Conservation (phyloP, 345 rosid species). For the Carallia brachiata region DNA sequence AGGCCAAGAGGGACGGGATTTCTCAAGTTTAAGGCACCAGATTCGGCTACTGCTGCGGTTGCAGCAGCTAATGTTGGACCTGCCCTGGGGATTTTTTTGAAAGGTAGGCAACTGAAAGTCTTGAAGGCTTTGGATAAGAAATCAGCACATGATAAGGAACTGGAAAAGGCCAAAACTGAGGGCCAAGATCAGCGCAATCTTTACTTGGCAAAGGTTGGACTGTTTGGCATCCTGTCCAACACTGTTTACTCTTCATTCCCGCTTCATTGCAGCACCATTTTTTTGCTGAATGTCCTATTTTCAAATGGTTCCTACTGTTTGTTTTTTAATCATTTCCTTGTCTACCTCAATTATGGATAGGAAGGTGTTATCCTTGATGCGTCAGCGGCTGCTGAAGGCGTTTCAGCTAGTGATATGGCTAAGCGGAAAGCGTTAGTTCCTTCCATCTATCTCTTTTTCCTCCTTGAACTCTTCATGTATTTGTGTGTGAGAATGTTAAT, state of each 20-base stretch:
- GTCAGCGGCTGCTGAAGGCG: constrained; percentile 84
- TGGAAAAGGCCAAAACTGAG: constrained; percentile 68
- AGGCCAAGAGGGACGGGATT: constrained; percentile 90
- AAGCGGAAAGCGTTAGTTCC: constrained; percentile 54
- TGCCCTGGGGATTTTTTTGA: constrained; percentile 70
- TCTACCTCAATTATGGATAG: constrained; percentile 35
- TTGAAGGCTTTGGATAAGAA: constrained; percentile 82
- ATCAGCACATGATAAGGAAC: constrained; percentile 66
- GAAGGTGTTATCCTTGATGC: constrained; percentile 89
- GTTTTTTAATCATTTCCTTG: background rate
- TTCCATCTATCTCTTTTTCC: background rate
- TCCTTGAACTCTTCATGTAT: background rate
- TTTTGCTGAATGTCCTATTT: background rate
- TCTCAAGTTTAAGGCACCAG: constrained; percentile 73
- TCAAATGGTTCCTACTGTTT: background rate
- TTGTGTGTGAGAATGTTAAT: too few species aligned
- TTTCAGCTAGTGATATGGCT: constrained; percentile 75
- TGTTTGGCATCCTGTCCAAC: background rate
- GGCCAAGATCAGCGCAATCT: constrained; percentile 74
- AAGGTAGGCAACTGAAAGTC: constrained; percentile 73
- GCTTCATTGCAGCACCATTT: background rate
- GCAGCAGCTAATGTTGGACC: constrained; percentile 62
- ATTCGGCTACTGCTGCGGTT: constrained; percentile 68
- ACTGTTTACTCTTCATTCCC: background rate
- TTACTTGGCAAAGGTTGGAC: constrained; percentile 77